Base-by-base conservation (phyloP, 2,329 filamentous ascomycete genomes). In the Geosmithia putterillii region DNA sequence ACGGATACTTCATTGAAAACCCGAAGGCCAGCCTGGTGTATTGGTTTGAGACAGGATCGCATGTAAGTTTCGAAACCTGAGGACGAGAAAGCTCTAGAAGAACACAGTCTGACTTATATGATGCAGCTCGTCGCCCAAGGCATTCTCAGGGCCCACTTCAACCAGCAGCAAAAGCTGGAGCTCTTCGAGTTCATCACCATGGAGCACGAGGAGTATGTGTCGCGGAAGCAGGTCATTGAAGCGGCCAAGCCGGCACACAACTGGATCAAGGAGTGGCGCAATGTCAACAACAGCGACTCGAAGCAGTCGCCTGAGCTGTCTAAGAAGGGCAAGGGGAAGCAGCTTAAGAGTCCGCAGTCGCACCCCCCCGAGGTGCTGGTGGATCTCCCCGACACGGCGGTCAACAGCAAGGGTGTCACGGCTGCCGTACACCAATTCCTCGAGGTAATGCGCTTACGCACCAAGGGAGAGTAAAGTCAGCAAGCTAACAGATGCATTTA, bases 41-140 rank as follows among this genome's bases (percentile, higher is more conserved):
- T 58, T 94, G 86, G 76, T 95, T 90, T 55, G 78, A 84, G 42
- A 86, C 83, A 48, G 83, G 82, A 42, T 84, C 83, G 47, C 87
- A 92, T 57, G 85, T 90, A 70, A 62, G 77, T 70, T 8, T 36
- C 28, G 8, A 15, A 8, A 8, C 8, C 28, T 8, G 8, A 32
- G 28, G 8, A 15, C 28, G 28, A 8, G 15, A 32, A 15, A 32
- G 15, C 8, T 32, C 28, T 8, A n/a, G n/a, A n/a, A 15, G 15
- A 15, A 32, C 28, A 32, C 15, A 32, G 15, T 32, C 28, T 32
- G 28, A 32, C 28, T 15, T 15, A 15, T 8, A 32, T 32, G 28
- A 32, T 32, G 8, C 15, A 90, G 81, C 70, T 94, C 35, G 79
- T 94, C 41, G 81, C 83, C 9, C 77, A 70, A n/a, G 90, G 90